Evolutionary conservation across 1,284 basidiomycete genomes (phyloP).

Genomic region (Tremellales sp.): DNA sequence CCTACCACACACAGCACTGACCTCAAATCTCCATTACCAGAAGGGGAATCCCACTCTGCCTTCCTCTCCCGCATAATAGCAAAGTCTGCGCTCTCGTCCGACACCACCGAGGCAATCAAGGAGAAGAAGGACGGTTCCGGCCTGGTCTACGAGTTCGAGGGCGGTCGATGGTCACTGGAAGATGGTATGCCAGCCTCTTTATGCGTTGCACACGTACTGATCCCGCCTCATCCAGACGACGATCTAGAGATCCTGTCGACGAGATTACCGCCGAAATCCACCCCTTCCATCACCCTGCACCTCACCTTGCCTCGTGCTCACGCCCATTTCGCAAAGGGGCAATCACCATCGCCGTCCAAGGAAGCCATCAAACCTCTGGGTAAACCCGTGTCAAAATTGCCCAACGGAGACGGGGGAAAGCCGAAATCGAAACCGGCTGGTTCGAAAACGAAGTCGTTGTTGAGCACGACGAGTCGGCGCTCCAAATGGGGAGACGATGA

Average conservation of each 20-base stretch:
- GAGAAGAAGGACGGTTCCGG: constrained; percentile 29
- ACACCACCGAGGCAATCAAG: constrained; percentile 13
- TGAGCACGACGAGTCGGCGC: constrained; percentile 29
- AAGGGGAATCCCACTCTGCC: constrained; percentile 28
- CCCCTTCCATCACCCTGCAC: constrained; percentile 41
- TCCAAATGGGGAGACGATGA: constrained; percentile 44
- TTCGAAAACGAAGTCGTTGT: constrained; percentile 11
- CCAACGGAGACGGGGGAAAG: constrained; percentile 1
- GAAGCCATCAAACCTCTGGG: constrained; percentile 8
- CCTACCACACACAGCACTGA: not conserved
- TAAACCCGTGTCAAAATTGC: constrained; percentile 3
- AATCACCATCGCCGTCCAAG: constrained; percentile 13
- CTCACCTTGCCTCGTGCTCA: constrained; percentile 29
- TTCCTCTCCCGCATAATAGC: constrained; percentile 34
- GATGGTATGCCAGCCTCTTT: constrained; percentile 36
- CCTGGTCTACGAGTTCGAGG: constrained; percentile 46
- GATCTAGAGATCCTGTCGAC: constrained; percentile 45
- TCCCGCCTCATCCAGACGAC: constrained; percentile 34
- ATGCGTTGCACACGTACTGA: not conserved
- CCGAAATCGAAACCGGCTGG: not conserved
- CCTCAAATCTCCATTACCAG: constrained; percentile 14
- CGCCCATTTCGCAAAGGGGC: constrained; percentile 19
- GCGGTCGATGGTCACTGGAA: constrained; percentile 42
- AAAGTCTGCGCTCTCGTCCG: constrained; percentile 25
- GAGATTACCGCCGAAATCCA: constrained; percentile 35